Evolutionary conservation across 495 filamentous ascomycete genomes (phyloP).

Genomic region (Penicillium cosmopolitanum): DNA sequence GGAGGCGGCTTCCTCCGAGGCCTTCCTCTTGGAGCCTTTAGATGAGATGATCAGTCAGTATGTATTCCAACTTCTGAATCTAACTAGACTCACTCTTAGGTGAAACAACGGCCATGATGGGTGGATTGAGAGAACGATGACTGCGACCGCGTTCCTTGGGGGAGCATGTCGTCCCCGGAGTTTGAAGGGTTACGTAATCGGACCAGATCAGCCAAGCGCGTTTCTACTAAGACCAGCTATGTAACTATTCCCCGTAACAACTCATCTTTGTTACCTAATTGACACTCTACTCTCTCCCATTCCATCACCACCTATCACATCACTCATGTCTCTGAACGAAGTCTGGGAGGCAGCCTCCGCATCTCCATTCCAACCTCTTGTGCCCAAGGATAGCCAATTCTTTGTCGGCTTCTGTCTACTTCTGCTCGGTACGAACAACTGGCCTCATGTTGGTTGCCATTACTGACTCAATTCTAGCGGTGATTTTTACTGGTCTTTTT

Average conservation of each 20-base stretch:
- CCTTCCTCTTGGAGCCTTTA: conserved; percentile 76
- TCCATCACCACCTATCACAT: conserved; percentile 1
- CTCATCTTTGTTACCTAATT: neutral
- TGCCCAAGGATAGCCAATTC: conserved; percentile 86
- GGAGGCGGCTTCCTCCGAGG: conserved; percentile 68
- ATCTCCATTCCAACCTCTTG: conserved; percentile 78
- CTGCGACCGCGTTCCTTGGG: conserved; percentile 9
- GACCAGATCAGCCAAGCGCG: conserved; percentile 22
- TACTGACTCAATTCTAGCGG: conserved; percentile 44
- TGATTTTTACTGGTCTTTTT: conserved; percentile 72
- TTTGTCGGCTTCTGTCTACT: conserved; percentile 78
- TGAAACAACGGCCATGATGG: conserved; percentile 27
- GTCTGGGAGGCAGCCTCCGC: conserved; percentile 87
- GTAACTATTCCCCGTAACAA: neutral
- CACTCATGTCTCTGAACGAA: conserved; percentile 71
- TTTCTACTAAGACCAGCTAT: conserved; percentile 11
- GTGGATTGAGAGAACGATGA: neutral
- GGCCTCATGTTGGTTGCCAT: neutral
- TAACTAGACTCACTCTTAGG: conserved; percentile 26
- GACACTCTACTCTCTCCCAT: neutral
- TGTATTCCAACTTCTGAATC: neutral
- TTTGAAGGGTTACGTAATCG: neutral
- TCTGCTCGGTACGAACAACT: conserved; percentile 56
- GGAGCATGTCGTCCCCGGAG: conserved; percentile 7
- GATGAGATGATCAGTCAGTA: conserved; percentile 10